Percentiles rank a stretch among this genome's conserved stretches.
phyloP scores from a whole-genome alignment of 208 protist species.

The Leishmania martiniquensis region DNA sequence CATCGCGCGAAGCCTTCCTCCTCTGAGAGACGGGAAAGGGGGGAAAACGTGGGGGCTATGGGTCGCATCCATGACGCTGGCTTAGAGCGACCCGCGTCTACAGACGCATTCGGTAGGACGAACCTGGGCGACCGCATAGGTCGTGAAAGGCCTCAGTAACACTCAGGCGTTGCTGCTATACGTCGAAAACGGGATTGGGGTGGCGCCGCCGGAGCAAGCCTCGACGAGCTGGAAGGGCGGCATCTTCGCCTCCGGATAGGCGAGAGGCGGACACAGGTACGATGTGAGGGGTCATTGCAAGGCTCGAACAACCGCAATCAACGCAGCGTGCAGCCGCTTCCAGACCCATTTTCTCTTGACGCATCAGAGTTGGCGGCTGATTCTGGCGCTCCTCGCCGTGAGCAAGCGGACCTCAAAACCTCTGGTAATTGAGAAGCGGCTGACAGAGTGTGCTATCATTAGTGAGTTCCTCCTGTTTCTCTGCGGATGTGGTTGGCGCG shows the following conservation, averaged over 20 bases:
- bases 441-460: constrained; percentile 92
- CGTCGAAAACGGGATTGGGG: constrained; percentile 68
- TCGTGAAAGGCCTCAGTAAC: constrained; percentile 38
- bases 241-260: constrained; percentile 92
- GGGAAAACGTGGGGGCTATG: constrained; percentile 45
- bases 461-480: constrained; percentile 88
- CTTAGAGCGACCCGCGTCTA: constrained; percentile 48
- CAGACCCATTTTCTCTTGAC: constrained; percentile 90
- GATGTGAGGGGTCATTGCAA: constrained; percentile 69
- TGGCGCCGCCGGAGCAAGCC: constrained; percentile 58
- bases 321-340: constrained; percentile 83
- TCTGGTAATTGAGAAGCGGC: constrained; percentile 73
- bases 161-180: constrained; percentile 57
- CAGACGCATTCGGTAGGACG: constrained; percentile 37
- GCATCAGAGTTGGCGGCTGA: constrained; percentile 64
- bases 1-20: constrained; percentile 67
- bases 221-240: constrained; percentile 87
- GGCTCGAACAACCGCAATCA: constrained; percentile 93
- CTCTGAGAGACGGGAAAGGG: constrained; percentile 63
- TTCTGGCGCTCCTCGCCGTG: constrained; percentile 86
- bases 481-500: constrained; percentile 83
- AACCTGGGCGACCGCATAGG: constrained; percentile 59
- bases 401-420: constrained; percentile 88
- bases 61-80: constrained; percentile 72
- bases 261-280: constrained; percentile 89